Evolutionary conservation across 2,329 filamentous ascomycete species (phyloP), one percentile per base, ranked within the genome.

Genomic region (Aspergillus uvarum): DNA sequence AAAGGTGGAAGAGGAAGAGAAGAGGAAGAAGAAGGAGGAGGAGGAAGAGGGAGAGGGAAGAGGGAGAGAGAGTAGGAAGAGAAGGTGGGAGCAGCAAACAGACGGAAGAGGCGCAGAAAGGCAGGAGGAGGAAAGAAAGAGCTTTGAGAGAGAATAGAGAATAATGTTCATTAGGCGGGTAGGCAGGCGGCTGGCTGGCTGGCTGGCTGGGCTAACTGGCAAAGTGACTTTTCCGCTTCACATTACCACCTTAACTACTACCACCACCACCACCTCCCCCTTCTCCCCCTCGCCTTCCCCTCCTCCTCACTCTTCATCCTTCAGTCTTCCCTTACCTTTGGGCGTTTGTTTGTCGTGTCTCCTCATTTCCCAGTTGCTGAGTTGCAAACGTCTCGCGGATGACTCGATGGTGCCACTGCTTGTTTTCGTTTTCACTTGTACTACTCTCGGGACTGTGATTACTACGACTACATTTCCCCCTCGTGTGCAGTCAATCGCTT

Each of bases 41-140:
- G 64, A 63, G 56, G 56, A 68, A 59, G 58, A 63, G 61, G 60
- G 57, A 52, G 59, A 56, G 57, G 51, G 44, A 51, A 59, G 50
- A 48, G 52, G 51, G 58, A 47, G 50, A 51, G 48, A 47, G 59
- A 57, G 56, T 51, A 63, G 59, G 60, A 59, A 56, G 54, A 63
- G 61, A 61, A 58, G 42, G 59, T 54, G 51, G 58, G 51, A 56
- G 56, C 52, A 59, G 42, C 50, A 57, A 16, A 24, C 51, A 47
- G 55, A 59, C 48, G 38, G 14, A 31, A 16, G 11, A 35, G 32
- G 26, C 26, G 32, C 32, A 35, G 32, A 35, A 35, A 12, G 14
- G 14, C 32, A 12, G 14, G 14, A 12, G 32, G 32, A 12, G 14
- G 32, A 16, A 35, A 35, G 12, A 35, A 35, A 35, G 32, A 35